These are phyloP conservation scores for Beverwykella pulmonaria DNA, from an alignment of 495 filamentous ascomycete genomes.

Conservation along the genomic window DNA sequence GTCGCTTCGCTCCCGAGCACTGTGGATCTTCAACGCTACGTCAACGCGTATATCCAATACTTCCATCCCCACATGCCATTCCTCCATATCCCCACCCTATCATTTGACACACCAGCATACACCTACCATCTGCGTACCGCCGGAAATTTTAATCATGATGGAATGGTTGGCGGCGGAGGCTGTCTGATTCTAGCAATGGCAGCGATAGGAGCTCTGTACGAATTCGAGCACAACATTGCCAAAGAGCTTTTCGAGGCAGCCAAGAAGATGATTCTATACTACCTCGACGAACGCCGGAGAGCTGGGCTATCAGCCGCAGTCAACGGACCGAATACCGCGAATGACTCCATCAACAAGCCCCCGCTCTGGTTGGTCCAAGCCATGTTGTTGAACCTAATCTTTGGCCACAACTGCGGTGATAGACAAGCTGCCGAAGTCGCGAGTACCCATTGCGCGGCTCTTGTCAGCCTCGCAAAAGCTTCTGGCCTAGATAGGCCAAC, in stretches of 20 bases:
- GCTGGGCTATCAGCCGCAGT: constrained; percentile 82
- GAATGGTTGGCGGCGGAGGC: constrained; percentile 77
- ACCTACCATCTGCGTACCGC: constrained; percentile 60
- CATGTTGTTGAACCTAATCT: constrained; percentile 95
- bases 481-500: constrained; percentile 70
- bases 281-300: constrained; percentile 90
- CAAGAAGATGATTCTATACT: constrained; percentile 92
- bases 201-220: constrained; percentile 93
- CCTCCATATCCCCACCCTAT: constrained; percentile 86
- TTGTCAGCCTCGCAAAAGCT: constrained; percentile 88
- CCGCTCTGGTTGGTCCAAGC: constrained; percentile 98
- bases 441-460: constrained; percentile 83
- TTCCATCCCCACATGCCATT: constrained; percentile 96
- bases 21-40: constrained; percentile 88
- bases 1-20: constrained; percentile 71
- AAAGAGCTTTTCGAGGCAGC: constrained; percentile 89
- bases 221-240: constrained; percentile 75
- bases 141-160: constrained; percentile 62
- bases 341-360: constrained; percentile 74
- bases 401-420: constrained; percentile 93
- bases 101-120: constrained; percentile 79
- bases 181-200: constrained; percentile 95
- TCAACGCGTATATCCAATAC: constrained; percentile 87
- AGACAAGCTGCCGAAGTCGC: constrained; percentile 89
- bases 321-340: constrained; percentile 60